Evolutionary conservation across 148 eudicot genomes (phyloP).

Genomic region (Pharnaceum exiguum): DNA sequence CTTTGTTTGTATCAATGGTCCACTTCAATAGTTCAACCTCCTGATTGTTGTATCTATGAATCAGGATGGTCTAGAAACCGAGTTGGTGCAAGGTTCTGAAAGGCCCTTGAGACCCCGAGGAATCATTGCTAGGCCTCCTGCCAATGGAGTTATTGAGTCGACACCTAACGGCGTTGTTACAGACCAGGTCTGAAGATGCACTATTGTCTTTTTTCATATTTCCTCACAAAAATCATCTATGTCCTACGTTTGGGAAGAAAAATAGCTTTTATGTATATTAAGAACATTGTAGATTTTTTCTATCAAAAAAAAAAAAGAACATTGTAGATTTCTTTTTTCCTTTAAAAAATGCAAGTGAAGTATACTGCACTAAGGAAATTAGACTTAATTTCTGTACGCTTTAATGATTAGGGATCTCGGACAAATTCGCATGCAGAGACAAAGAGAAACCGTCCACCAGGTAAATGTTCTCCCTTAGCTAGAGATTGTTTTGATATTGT

Average conservation of each 20-base stretch:
- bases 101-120: conserved; percentile 35
- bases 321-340: background rate
- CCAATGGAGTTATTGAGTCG: conserved; percentile 37
- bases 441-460: conserved; percentile 40
- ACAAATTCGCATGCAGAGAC: conserved; percentile 30
- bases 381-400: background rate
- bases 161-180: conserved; percentile 33
- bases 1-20: background rate
- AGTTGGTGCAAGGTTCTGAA: conserved; percentile 23
- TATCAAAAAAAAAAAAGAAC: background rate
- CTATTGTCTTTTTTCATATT: background rate
- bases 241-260: background rate
- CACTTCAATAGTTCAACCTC: background rate
- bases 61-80: conserved; percentile 43
- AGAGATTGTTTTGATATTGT: background rate
- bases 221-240: background rate
- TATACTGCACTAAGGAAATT: background rate
- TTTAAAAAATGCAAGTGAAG: background rate
- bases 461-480: conserved; percentile 19
- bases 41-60: background rate
- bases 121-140: conserved; percentile 36
- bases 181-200: conserved; percentile 33
- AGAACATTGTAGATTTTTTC: background rate
- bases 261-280: background rate
- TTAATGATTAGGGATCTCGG: conserved; percentile 32